These are phyloP conservation scores for Aspergillus carlsbadensis DNA, from an alignment of 495 filamentous ascomycete species.

Conservation along the genomic window DNA sequence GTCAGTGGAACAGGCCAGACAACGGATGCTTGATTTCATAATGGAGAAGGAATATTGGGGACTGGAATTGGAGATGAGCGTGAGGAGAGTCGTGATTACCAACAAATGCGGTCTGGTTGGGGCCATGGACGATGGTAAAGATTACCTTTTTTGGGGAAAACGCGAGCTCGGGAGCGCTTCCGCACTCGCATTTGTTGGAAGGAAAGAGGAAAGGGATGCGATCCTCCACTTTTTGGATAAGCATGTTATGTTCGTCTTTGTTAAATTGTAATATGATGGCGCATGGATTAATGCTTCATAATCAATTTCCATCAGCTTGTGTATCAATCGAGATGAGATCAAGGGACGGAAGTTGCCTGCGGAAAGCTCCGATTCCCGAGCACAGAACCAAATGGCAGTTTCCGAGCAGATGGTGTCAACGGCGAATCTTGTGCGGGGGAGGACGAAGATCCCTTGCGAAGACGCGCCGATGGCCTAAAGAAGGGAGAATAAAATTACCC, in stretches of 20 bases:
- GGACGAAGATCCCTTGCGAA: neutral
- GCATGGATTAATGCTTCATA: too few species aligned
- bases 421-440: neutral
- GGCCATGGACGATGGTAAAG: neutral
- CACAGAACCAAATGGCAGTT: too few species aligned
- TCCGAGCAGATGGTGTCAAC: too few species aligned
- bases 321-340: neutral
- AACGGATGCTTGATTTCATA: neutral
- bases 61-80: neutral
- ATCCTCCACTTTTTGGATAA: neutral
- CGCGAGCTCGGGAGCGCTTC: neutral
- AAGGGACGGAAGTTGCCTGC: neutral
- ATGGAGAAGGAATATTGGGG: neutral
- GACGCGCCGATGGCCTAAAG: neutral
- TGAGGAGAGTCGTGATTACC: neutral
- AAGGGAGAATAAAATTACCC: neutral
- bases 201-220: conserved; percentile 4
- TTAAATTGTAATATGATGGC: neutral
- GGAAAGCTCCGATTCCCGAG: conserved; percentile 5
- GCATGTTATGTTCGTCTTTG: neutral
- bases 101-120: conserved; percentile 3
- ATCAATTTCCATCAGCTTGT: neutral
- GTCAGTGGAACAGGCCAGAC: conserved; percentile 4
- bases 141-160: conserved; percentile 4
- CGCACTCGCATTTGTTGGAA: neutral